These are phyloP conservation scores for Cladosporium sp. DNA, from an alignment of 2,329 filamentous ascomycete species.

Conservation along the genomic window DNA sequence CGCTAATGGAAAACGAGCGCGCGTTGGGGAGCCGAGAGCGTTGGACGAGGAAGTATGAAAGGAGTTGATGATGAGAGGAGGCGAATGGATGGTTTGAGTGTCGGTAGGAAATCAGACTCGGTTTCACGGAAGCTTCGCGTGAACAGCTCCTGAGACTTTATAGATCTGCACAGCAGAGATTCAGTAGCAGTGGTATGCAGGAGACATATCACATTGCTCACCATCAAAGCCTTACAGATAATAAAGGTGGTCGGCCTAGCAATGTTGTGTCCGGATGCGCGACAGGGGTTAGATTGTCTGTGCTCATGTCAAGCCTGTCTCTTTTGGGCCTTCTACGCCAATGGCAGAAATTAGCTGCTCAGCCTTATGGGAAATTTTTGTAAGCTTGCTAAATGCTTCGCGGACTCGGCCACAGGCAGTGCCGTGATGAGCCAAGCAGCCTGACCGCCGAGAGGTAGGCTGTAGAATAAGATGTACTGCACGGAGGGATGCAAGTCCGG, in stretches of 20 bases:
- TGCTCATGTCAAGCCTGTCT: neutral
- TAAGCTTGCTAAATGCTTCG: neutral
- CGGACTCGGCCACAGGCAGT: neutral
- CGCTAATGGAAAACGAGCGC: slow-evolving; percentile 4
- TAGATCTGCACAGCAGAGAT: slow-evolving; percentile 4
- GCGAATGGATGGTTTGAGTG: neutral
- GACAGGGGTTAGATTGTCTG: slow-evolving; percentile 1
- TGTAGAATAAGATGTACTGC: neutral
- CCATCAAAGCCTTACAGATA: neutral
- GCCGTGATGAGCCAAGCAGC: slow-evolving; percentile 3
- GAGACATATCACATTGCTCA: slow-evolving; percentile 8
- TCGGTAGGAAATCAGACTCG: neutral
- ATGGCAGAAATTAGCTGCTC: neutral
- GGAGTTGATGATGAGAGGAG: neutral
- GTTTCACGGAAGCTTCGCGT: neutral
- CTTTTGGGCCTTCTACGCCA: neutral
- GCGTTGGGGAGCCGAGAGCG: slow-evolving; percentile 18
- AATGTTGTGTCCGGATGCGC: slow-evolving; percentile 5
- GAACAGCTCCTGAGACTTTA: slow-evolving; percentile 4
- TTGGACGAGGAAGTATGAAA: slow-evolving; percentile 1
- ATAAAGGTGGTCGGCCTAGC: slow-evolving; percentile 8
- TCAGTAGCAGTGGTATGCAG: slow-evolving; percentile 13
- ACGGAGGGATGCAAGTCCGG: neutral
- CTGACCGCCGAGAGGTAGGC: neutral
- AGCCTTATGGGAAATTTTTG: slow-evolving; percentile 2